Percentiles rank a stretch among this genome's conserved stretches.
Evolutionary conservation across 768 basidiomycete species (phyloP).

Genomic region (Tephrocybe rancida): DNA sequence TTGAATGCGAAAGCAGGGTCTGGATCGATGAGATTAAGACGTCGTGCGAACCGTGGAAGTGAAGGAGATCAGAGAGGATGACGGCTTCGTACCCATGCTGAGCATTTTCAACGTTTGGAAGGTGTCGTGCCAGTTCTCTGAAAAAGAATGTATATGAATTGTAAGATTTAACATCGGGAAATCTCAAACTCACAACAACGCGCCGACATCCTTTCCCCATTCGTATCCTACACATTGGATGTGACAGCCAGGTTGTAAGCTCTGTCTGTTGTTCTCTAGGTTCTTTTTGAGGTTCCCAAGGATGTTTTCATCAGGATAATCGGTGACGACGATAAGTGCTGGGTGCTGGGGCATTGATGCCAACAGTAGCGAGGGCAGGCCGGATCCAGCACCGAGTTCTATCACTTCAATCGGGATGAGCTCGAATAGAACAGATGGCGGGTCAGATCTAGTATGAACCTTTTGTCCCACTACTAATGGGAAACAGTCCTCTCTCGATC

Average conservation of each 20-base stretch:
- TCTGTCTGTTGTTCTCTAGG: conserved; percentile 46
- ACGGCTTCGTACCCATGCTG: conserved; percentile 53
- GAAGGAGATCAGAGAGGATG: conserved; percentile 73
- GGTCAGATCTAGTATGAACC: conserved; percentile 30
- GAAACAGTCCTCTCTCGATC: conserved; percentile 58
- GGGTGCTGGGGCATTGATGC: conserved; percentile 48
- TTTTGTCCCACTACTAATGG: conserved; percentile 35
- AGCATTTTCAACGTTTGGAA: conserved; percentile 1
- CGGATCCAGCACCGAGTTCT: conserved; percentile 74
- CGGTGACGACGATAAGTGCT: conserved; percentile 59
- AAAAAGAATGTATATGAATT: background rate
- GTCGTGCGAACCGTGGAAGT: conserved; percentile 65
- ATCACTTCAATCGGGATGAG: conserved; percentile 43
- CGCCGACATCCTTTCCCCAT: conserved; percentile 58
- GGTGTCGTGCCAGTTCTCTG: conserved; percentile 21
- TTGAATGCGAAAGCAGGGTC: conserved; percentile 45
- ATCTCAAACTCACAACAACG: conserved; percentile 50
- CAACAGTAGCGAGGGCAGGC: conserved; percentile 64
- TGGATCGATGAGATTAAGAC: conserved; percentile 53
- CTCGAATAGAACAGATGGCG: background rate
- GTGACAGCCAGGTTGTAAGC: conserved; percentile 38
- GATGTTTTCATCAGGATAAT: conserved; percentile 69
- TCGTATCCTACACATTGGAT: conserved; percentile 57
- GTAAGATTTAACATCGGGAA: background rate
- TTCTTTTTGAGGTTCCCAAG: conserved; percentile 58